Evolutionary conservation across 768 basidiomycete genomes (phyloP).

Genomic region (Leccinum longicurvipes): DNA sequence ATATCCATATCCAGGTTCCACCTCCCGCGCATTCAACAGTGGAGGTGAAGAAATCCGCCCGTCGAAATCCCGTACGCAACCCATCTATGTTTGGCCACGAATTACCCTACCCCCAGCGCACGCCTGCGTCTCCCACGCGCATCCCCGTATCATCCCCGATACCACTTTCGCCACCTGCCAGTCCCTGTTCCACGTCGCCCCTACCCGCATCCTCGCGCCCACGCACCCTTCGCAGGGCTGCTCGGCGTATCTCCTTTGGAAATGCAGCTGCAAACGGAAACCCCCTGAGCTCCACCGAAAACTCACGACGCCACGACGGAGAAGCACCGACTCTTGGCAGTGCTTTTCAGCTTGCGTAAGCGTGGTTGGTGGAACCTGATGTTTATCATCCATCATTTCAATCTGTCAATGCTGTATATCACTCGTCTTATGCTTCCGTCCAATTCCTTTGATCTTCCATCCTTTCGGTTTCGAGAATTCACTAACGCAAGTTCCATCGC

Average conservation of each 20-base stretch:
- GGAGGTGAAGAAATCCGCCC: slow-evolving; percentile 30
- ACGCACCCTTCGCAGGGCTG: slow-evolving; percentile 34
- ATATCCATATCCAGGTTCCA: slow-evolving; percentile 18
- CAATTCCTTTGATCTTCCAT: background rate
- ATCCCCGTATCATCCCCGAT: slow-evolving; percentile 30
- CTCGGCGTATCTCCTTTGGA: slow-evolving; percentile 66
- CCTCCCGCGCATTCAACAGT: slow-evolving; percentile 13
- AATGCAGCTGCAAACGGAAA: slow-evolving; percentile 34
- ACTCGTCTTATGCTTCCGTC: background rate
- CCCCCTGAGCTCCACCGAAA: slow-evolving; percentile 37
- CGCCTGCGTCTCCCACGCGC: slow-evolving; percentile 30
- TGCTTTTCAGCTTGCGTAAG: slow-evolving; percentile 65
- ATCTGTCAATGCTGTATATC: slow-evolving; percentile 14
- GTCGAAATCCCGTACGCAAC: slow-evolving; percentile 51
- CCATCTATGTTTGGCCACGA: slow-evolving; percentile 68
- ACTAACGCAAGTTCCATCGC: background rate
- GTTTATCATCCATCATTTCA: background rate
- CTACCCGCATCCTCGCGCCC: slow-evolving; percentile 20
- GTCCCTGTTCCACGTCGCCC: slow-evolving; percentile 13
- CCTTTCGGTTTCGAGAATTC: background rate
- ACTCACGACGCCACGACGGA: slow-evolving; percentile 24
- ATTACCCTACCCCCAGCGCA: slow-evolving; percentile 46
- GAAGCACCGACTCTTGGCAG: slow-evolving; percentile 52
- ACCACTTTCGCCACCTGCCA: slow-evolving; percentile 16
- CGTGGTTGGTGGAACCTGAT: slow-evolving; percentile 1